Conservation (phyloP, 495 filamentous ascomycete genomes). For the Tuber borchii region DNA sequence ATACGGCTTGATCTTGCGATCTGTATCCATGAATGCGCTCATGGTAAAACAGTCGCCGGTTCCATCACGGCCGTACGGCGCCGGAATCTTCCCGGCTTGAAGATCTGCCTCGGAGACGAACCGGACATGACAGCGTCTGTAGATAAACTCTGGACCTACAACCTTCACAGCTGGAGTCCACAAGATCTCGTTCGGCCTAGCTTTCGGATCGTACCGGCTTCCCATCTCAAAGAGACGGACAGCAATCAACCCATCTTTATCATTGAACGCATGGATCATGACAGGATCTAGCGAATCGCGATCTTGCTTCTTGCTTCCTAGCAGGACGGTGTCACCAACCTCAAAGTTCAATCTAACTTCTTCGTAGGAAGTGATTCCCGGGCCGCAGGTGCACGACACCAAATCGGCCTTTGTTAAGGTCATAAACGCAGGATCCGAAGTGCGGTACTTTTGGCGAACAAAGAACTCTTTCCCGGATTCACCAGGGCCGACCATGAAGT, state of each 20-base stretch:
- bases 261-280: slow-evolving; percentile 49
- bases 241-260: slow-evolving; percentile 30
- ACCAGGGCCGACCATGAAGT: slow-evolving; percentile 50
- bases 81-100: slow-evolving; percentile 46
- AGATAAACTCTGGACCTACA: slow-evolving; percentile 45
- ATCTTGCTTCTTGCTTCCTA: slow-evolving; percentile 28
- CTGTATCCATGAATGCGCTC: slow-evolving; percentile 42
- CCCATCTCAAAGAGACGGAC: slow-evolving; percentile 7
- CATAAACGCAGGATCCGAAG: slow-evolving; percentile 50
- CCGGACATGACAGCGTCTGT: slow-evolving; percentile 54
- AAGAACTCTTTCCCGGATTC: slow-evolving; percentile 51
- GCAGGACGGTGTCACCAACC: slow-evolving; percentile 55
- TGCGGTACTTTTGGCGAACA: slow-evolving; percentile 60
- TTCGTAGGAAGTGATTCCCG: slow-evolving; percentile 11
- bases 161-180: slow-evolving; percentile 50
- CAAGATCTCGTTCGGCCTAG: slow-evolving; percentile 60
- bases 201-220: slow-evolving; percentile 26
- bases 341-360: slow-evolving; percentile 37
- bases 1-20: slow-evolving; percentile 14
- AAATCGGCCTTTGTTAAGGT: slow-evolving; percentile 50
- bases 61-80: slow-evolving; percentile 59
- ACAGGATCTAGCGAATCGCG: slow-evolving; percentile 50
- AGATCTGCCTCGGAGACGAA: slow-evolving; percentile 47
- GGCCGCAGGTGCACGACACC: slow-evolving; percentile 3
- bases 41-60: slow-evolving; percentile 61